Evolutionary conservation across 2,329 filamentous ascomycete species (phyloP), one percentile per base, ranked within the genome.

Genomic region (Thelonectria blattea): DNA sequence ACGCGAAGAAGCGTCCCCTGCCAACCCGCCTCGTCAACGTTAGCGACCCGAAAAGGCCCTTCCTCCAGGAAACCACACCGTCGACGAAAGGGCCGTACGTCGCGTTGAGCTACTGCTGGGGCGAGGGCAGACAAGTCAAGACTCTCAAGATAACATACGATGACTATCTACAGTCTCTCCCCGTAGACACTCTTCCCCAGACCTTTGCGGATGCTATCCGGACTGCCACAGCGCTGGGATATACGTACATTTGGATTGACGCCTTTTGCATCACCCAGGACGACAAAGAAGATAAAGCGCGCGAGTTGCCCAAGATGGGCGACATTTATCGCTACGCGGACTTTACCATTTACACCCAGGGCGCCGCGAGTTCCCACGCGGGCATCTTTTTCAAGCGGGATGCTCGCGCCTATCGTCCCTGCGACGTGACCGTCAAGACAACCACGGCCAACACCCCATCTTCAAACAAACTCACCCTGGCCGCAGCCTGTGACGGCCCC

Each of bases 251-350:
- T 2, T 60, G 57, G 57, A 52, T 55, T 18, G 57, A 60, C 11
- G 52, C 39, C 1, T 39, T 60, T 5, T 60, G 57, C 46, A 60
- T 60, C 30, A 60, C 51, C 6, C 68, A 56, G 76, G 24, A 56
- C 30, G 30, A 56, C 52, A 14, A 32, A 0, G 22, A 56, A 2
- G 63, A 67, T n/a, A 39, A 54, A 3, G 30, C 5, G 14, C 30
- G 34, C 3, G 63, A 67, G 18, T 34, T 65, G 5, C 48, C 50
- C 2, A 62, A 59, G 9, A 65, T 67, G 65, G 63, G 61, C 5
- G 52, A 65, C 15, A 65, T 65, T 18, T 67, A 67, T 34, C 59
- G 46, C 7, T 59, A 63, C 22, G 64, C 63, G 3, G 55, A 58
- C 9, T 55, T 67, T 18, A 64, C 62, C 39, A 65, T 67, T 4